A percentile compares a stretch with the other conserved stretches of the same genome.
Evolutionary conservation across 1,139 yeast species (phyloP).

Genomic region (Yamadazyma aaseri): DNA sequence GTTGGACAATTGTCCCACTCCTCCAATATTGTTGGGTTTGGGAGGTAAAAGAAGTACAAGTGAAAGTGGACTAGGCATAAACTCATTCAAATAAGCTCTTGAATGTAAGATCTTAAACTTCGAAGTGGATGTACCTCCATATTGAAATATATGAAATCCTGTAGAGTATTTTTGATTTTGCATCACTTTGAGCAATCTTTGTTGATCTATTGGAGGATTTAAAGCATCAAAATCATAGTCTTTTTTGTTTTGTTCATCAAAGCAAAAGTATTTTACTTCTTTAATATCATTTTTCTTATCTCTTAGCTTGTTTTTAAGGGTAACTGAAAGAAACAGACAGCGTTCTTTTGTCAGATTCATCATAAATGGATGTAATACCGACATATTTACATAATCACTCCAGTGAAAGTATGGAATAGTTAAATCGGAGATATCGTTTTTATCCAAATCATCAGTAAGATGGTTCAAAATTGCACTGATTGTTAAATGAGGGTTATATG

Average conservation of each 20-base stretch:
- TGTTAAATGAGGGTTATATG: slow-evolving; percentile 36
- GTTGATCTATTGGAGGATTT: slow-evolving; percentile 4
- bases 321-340: slow-evolving; percentile 25
- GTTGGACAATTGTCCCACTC: slow-evolving; percentile 11
- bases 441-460: slow-evolving; percentile 13
- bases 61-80: slow-evolving; percentile 44
- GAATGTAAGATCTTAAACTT: slow-evolving; percentile 29
- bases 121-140: slow-evolving; percentile 32
- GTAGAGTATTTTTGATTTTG: slow-evolving; percentile 15
- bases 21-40: slow-evolving; percentile 12
- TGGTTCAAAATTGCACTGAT: slow-evolving; percentile 24
- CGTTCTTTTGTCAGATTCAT: slow-evolving; percentile 16
- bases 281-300: slow-evolving; percentile 21
- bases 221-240: slow-evolving; percentile 5
- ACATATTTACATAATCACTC: slow-evolving; percentile 35
- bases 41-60: slow-evolving; percentile 31
- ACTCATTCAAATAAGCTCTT: slow-evolving; percentile 40
- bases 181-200: slow-evolving; percentile 6
- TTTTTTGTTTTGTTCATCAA: slow-evolving; percentile 27
- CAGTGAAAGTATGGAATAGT: slow-evolving; percentile 32
- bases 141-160: slow-evolving; percentile 39
- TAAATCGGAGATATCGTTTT: slow-evolving; percentile 5
- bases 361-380: slow-evolving; percentile 22
- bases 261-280: slow-evolving; percentile 23
- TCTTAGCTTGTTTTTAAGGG: slow-evolving; percentile 14